phyloP scores from a whole-genome alignment of 1,284 basidiomycete genomes.

The Boletus mariae region DNA sequence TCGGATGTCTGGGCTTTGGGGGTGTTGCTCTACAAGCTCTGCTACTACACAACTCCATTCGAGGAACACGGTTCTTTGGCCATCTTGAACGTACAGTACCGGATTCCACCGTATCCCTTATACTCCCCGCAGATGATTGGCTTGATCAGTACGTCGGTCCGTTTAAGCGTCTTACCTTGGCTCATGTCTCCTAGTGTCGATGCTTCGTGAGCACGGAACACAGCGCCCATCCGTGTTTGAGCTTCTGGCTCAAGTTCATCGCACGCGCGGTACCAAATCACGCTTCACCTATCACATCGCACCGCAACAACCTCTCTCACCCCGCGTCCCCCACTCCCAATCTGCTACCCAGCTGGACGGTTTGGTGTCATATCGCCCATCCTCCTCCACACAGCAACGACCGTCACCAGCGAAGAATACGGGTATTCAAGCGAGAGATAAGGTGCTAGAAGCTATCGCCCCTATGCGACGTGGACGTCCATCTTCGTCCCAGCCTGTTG shows the following conservation, averaged over 20 bases:
- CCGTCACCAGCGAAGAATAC: constrained; percentile 28
- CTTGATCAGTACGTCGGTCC: constrained; percentile 71
- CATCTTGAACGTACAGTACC: constrained; percentile 95
- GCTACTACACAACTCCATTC: constrained; percentile 99
- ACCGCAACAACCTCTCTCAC: constrained; percentile 45
- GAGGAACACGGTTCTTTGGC: constrained; percentile 96
- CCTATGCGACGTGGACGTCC: constrained; percentile 76
- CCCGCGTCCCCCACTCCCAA: constrained; percentile 35
- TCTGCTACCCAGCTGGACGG: constrained; percentile 28
- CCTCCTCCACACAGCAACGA: constrained; percentile 24
- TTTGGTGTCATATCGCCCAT: constrained; percentile 40
- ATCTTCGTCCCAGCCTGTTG: constrained; percentile 31
- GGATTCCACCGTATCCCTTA: constrained; percentile 87
- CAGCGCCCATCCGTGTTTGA: constrained; percentile 84
- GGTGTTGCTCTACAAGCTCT: constrained; percentile 87
- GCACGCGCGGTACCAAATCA: constrained; percentile 80
- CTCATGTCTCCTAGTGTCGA: constrained; percentile 55
- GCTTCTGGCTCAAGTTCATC: constrained; percentile 71
- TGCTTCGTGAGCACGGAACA: constrained; percentile 83
- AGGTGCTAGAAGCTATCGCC: constrained; percentile 70
- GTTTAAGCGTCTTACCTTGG: constrained; percentile 5
- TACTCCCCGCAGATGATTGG: constrained; percentile 87
- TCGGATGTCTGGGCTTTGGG: constrained; percentile 98
- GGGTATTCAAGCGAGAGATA: constrained; percentile 65
- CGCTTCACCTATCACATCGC: constrained; percentile 65